Conservation (phyloP, 78 protist genomes). For the Dictyostelium firmibasis region DNA sequence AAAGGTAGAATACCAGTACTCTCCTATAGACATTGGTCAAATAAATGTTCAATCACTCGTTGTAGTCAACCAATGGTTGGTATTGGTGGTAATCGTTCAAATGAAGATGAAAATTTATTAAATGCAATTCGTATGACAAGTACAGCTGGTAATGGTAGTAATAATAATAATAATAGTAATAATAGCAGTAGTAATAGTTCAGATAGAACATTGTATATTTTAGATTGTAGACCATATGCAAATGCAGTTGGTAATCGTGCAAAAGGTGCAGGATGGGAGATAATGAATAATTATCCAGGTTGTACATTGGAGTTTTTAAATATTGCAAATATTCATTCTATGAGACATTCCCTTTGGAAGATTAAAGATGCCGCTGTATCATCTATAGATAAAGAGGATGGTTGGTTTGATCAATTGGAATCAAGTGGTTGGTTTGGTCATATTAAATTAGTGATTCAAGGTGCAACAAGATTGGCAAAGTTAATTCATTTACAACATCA, state of each 20-base stretch:
- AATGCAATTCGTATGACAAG: constrained; percentile 67
- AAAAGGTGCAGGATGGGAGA: constrained; percentile 78
- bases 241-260: constrained; percentile 90
- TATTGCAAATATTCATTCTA: constrained; percentile 93
- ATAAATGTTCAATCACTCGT: constrained; percentile 81
- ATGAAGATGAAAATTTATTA: constrained; percentile 74
- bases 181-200: background rate
- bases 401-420: constrained; percentile 43
- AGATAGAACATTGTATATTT: constrained; percentile 57
- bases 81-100: constrained; percentile 55
- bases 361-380: constrained; percentile 29
- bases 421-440: constrained; percentile 69
- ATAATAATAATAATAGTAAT: background rate
- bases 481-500: constrained; percentile 24
- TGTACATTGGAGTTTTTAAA: constrained; percentile 74
- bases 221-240: constrained; percentile 87
- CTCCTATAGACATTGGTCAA: constrained; percentile 76
- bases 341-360: constrained; percentile 74
- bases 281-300: constrained; percentile 70
- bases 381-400: constrained; percentile 17
- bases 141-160: background rate
- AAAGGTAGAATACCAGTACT: constrained; percentile 89
- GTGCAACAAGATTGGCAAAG: constrained; percentile 48
- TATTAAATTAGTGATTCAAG: constrained; percentile 48
- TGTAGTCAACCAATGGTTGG: constrained; percentile 88